Evolutionary conservation across 306 rosid genomes (phyloP).

Genomic region (Crotalaria pallida): DNA sequence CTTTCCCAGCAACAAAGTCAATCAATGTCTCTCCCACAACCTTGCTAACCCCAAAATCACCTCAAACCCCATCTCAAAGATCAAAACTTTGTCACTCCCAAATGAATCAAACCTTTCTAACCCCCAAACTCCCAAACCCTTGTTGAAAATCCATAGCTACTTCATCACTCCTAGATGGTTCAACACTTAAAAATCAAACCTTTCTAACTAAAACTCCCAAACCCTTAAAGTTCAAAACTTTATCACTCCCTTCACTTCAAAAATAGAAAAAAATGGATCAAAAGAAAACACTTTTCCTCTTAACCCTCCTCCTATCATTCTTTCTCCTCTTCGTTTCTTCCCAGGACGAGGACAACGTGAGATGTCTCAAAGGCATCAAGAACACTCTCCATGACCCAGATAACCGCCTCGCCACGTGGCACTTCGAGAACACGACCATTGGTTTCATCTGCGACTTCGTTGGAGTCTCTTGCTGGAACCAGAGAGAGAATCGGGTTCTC

Average conservation of each 20-base stretch:
- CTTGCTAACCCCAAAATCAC: background rate
- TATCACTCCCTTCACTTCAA: background rate
- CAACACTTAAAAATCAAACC: too few relatives aligned
- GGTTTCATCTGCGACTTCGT: slow-evolving; percentile 59
- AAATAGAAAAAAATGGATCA: slow-evolving; percentile 5
- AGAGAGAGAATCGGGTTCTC: slow-evolving; percentile 58
- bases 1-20: background rate
- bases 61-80: slow-evolving; percentile 10
- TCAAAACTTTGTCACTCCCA: slow-evolving; percentile 8
- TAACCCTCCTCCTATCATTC: background rate
- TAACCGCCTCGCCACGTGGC: slow-evolving; percentile 38
- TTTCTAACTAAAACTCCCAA: too few relatives aligned
- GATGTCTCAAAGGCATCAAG: slow-evolving; percentile 55
- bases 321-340: slow-evolving; percentile 10
- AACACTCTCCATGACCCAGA: slow-evolving; percentile 29
- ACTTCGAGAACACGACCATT: slow-evolving; percentile 51
- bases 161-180: too few relatives aligned
- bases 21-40: background rate
- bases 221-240: slow-evolving; percentile 19
- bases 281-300: background rate
- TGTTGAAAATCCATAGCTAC: too few relatives aligned
- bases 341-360: slow-evolving; percentile 46
- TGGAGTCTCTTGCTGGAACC: slow-evolving; percentile 77
- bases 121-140: too few relatives aligned
- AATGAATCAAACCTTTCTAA: slow-evolving; percentile 18